Evolutionary conservation across 176 grass and related monocot species (phyloP).

Genomic region (Ampelocalamus luodianensis): DNA sequence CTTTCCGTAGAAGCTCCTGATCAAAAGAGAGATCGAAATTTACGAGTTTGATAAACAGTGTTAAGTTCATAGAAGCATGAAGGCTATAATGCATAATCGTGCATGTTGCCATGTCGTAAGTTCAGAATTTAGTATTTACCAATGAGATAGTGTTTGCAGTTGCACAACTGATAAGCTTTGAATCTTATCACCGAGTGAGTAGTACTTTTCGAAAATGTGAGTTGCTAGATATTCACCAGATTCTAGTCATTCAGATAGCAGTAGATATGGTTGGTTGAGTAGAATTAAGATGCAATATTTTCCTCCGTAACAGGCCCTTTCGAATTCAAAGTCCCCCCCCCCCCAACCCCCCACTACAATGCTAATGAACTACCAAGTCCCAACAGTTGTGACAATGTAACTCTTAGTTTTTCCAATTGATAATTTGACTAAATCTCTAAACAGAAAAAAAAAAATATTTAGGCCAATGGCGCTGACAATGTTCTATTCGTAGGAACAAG

Average conservation of each 20-base stretch:
- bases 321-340: no score
- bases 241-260: no score
- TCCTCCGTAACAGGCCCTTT: no score
- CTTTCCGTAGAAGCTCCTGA: slow-evolving; percentile 89
- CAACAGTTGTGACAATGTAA: slow-evolving; percentile 2
- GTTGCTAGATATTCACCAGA: background rate
- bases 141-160: background rate
- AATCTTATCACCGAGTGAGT: background rate
- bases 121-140: background rate
- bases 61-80: slow-evolving; percentile 7
- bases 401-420: background rate
- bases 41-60: background rate
- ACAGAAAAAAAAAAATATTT: no score
- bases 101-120: background rate
- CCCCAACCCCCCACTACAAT: no score
- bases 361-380: background rate
- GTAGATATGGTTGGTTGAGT: no score
- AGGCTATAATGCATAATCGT: background rate
- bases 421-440: slow-evolving; percentile 4
- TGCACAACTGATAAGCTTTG: background rate
- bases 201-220: background rate
- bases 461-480: background rate
- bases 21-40: slow-evolving; percentile 14
- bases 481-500: slow-evolving; percentile 11
- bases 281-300: no score